Evolutionary conservation across 176 grass and related monocot species (phyloP).

Genomic region (Aegilops sharonensis): DNA sequence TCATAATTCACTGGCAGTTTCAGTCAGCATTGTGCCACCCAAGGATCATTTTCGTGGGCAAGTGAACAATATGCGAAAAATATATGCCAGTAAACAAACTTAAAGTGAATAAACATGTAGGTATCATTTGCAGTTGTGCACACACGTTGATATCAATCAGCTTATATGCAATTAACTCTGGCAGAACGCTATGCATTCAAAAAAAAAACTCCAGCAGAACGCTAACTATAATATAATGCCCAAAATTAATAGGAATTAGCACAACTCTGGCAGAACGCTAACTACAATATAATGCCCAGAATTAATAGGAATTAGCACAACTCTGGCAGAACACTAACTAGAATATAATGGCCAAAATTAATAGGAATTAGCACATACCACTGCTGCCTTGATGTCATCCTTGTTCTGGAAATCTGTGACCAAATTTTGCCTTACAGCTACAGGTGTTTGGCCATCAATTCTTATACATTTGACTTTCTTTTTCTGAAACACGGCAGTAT

Average conservation of each 20-base stretch:
- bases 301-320: background rate
- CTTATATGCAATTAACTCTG: background rate
- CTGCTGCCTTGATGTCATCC: conserved; percentile 78
- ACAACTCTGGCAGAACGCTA: background rate
- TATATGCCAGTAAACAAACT: background rate
- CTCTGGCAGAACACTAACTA: background rate
- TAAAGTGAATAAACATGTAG: background rate
- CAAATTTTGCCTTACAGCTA: conserved; percentile 67
- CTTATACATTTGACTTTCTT: conserved; percentile 92
- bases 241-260: conserved; percentile 6
- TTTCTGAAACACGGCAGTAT: conserved; percentile 50
- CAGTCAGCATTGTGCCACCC: background rate
- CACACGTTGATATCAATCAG: background rate
- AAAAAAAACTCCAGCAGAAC: too few species aligned
- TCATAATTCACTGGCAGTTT: background rate
- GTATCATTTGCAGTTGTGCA: background rate
- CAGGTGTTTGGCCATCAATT: conserved; percentile 81
- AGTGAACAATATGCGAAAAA: background rate
- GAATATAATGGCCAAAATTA: conserved; percentile 10
- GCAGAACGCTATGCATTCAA: background rate
- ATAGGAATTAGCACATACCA: conserved; percentile 51
- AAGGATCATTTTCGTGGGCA: background rate
- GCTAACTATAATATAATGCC: background rate
- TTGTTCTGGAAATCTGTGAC: conserved; percentile 86
- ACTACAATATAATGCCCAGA: too few species aligned